A percentile compares a stretch with the other conserved stretches of the same genome.
Conservation (phyloP, 139 green algal genomes). For the Ettlia oleoabundans region DNA sequence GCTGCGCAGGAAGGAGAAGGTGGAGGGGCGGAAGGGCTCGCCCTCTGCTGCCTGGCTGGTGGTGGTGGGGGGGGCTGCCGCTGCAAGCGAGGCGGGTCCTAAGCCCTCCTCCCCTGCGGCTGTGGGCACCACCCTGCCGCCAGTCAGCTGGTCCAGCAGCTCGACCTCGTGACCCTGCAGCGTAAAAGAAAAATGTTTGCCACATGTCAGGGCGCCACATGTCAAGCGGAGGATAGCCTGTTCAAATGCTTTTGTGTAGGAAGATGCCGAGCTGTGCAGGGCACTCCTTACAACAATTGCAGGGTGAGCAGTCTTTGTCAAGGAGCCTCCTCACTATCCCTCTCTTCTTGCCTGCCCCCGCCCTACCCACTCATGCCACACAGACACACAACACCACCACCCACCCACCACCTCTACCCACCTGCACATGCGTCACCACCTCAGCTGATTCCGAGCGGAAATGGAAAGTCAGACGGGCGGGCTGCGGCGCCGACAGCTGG, state of each 20-base stretch:
- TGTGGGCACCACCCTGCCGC: constrained; percentile 20
- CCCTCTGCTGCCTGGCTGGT: background rate
- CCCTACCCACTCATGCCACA: no score
- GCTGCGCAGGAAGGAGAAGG: constrained; percentile 44
- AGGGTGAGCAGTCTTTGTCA: no score
- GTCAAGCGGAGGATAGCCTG: no score
- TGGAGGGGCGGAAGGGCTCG: constrained; percentile 24
- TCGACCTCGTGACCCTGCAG: constrained; percentile 42
- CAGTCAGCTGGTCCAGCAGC: constrained; percentile 45
- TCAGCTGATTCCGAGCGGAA: constrained; percentile 39
- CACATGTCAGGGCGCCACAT: no score
- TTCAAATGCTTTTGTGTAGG: no score
- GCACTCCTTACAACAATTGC: no score
- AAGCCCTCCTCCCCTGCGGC: constrained; percentile 17
- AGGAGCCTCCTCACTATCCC: no score
- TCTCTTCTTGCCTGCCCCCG: no score
- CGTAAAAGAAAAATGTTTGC: no score
- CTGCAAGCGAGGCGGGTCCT: background rate
- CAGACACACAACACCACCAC: background rate
- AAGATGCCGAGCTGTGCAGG: no score
- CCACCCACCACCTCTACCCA: background rate
- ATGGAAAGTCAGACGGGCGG: constrained; percentile 39
- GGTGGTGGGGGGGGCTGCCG: background rate
- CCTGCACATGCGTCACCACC: constrained; percentile 37
- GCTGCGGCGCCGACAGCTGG: background rate